phyloP scores from a whole-genome alignment of 345 rosid species.

The Eucalyptus regnans region DNA sequence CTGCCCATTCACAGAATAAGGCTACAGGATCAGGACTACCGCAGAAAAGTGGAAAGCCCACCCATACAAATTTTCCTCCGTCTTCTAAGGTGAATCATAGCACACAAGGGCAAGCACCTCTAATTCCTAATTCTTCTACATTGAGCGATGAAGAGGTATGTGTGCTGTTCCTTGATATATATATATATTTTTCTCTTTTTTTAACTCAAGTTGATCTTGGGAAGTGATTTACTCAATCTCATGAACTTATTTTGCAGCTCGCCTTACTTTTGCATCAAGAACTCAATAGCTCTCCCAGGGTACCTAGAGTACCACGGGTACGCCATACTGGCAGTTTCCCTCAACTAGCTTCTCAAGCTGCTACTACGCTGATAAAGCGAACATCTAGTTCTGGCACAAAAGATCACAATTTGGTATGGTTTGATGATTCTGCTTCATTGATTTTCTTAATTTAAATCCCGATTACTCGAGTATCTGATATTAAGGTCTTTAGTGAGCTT shows the following conservation, averaged over 20 bases:
- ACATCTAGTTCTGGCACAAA: constrained; percentile 66
- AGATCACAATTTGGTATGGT: constrained; percentile 58
- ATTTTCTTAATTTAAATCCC: not conserved
- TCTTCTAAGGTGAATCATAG: constrained; percentile 43
- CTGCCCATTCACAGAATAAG: constrained; percentile 28
- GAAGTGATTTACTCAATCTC: not conserved
- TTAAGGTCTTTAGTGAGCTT: not conserved
- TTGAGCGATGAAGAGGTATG: constrained; percentile 92
- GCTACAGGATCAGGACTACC: constrained; percentile 25
- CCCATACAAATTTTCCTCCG: constrained; percentile 31
- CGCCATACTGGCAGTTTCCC: constrained; percentile 80
- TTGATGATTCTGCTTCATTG: not conserved
- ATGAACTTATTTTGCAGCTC: constrained; percentile 35
- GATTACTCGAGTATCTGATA: not conserved
- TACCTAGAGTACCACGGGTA: constrained; percentile 94
- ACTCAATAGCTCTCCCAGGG: constrained; percentile 97
- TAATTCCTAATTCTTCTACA: constrained; percentile 30
- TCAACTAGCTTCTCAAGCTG: constrained; percentile 57
- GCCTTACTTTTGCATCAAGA: constrained; percentile 97
- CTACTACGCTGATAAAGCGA: constrained; percentile 54
- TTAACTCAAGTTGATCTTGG: not conserved
- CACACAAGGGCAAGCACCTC: constrained; percentile 28
- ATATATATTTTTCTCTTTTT: not conserved
- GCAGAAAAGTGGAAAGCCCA: constrained; percentile 53
- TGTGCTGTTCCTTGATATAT: not conserved